These are phyloP conservation scores for Fraxinus latifolia DNA, from an alignment of 305 asterid species.

Conservation along the genomic window DNA sequence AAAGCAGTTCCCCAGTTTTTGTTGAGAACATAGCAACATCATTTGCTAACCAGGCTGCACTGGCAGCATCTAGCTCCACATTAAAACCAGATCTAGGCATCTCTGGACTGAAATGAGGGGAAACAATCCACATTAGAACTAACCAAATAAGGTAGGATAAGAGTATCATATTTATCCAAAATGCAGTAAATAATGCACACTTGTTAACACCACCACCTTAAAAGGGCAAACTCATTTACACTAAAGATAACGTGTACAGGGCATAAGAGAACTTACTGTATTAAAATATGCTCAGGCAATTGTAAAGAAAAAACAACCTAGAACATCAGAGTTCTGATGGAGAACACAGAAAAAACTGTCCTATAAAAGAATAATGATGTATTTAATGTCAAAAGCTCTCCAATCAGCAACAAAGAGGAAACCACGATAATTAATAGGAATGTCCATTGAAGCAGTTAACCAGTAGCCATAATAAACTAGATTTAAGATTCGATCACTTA, in stretches of 20 bases:
- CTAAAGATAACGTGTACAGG: background rate
- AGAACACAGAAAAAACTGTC: background rate
- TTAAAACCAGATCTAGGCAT: constrained; percentile 72
- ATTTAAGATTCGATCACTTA: background rate
- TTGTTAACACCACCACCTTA: constrained; percentile 3
- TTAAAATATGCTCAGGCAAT: background rate
- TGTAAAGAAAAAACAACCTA: background rate
- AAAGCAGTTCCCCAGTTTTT: constrained; percentile 89
- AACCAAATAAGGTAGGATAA: constrained; percentile 13
- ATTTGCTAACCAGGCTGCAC: constrained; percentile 86
- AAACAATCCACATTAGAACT: constrained; percentile 26
- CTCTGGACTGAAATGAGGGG: constrained; percentile 62
- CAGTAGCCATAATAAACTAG: background rate
- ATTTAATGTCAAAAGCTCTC: background rate
- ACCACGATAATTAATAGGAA: background rate
- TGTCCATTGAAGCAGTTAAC: background rate
- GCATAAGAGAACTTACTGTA: background rate
- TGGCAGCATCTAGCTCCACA: constrained; percentile 90
- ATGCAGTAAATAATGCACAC: background rate
- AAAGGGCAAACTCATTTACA: constrained; percentile 13
- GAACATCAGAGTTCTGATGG: background rate
- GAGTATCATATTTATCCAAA: constrained; percentile 16
- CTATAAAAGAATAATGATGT: background rate
- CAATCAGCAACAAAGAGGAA: background rate
- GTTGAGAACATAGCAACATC: constrained; percentile 93